Conservation (phyloP, 106 monocot species). For the Platanthera guangdongensis region DNA sequence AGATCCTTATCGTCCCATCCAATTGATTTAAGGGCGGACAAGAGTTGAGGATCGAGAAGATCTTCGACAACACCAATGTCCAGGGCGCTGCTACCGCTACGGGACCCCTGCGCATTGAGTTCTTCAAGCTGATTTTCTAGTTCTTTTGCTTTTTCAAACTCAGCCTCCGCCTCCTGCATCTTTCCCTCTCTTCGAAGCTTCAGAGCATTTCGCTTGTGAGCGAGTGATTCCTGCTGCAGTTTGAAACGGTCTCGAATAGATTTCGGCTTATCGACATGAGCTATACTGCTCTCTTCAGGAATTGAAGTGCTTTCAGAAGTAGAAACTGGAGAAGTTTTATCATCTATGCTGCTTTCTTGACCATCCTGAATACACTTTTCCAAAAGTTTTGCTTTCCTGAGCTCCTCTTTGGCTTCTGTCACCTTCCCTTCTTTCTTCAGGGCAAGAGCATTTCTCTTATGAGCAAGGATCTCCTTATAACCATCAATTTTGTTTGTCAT, state of each 20-base stretch:
- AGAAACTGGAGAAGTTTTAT: constrained; percentile 13
- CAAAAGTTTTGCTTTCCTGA: constrained; percentile 71
- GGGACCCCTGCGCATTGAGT: constrained; percentile 19
- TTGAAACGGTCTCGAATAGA: constrained; percentile 73
- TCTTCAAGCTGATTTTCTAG: constrained; percentile 81
- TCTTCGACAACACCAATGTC: constrained; percentile 29
- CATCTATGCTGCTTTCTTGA: constrained; percentile 14
- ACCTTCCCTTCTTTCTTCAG: constrained; percentile 89
- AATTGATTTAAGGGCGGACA: constrained; percentile 70
- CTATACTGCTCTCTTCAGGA: constrained; percentile 22
- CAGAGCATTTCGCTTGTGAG: constrained; percentile 83
- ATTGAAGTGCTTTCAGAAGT: constrained; percentile 1
- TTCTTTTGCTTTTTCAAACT: constrained; percentile 66
- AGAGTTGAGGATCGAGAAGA: constrained; percentile 84
- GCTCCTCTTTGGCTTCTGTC: constrained; percentile 76
- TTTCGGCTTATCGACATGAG: constrained; percentile 41
- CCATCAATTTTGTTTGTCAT: constrained; percentile 10
- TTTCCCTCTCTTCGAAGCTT: constrained; percentile 91
- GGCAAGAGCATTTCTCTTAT: constrained; percentile 72
- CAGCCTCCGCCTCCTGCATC: constrained; percentile 70
- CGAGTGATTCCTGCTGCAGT: constrained; percentile 81
- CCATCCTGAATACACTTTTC: constrained; percentile 62
- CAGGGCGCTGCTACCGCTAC: constrained; percentile 8
- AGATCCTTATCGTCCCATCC: constrained; percentile 69
- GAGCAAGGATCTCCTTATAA: constrained; percentile 46